A percentile compares a stretch with the other conserved stretches of the same genome.
phyloP scores from a whole-genome alignment of 768 basidiomycete genomes.

The Lactarius akahatsu region DNA sequence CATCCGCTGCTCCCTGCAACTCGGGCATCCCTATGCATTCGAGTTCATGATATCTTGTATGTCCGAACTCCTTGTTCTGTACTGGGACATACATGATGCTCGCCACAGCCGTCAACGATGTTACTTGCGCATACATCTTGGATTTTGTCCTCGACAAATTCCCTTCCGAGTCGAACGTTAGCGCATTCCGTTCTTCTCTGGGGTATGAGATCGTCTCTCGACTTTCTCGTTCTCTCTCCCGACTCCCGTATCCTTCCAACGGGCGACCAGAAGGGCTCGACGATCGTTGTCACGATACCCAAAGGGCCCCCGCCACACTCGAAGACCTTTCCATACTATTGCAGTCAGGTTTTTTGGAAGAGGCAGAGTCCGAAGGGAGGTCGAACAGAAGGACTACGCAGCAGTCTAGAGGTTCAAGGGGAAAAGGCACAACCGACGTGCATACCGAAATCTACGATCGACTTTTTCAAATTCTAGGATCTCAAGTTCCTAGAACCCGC shows the following conservation, averaged over 20 bases:
- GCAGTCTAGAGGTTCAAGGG: not conserved
- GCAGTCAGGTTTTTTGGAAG: conserved; percentile 6
- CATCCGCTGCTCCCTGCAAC: conserved; percentile 9
- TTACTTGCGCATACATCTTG: not conserved
- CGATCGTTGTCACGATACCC: not conserved
- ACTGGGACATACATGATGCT: not conserved
- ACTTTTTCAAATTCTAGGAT: conserved; percentile 10
- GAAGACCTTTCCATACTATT: conserved; percentile 12
- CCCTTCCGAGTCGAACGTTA: not conserved
- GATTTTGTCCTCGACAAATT: not conserved
- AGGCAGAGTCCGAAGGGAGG: not conserved
- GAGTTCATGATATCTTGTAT: conserved; percentile 23
- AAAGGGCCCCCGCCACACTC: conserved; percentile 4
- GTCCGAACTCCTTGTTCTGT: not conserved
- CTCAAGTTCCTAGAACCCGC: conserved; percentile 2
- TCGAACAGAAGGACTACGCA: not conserved
- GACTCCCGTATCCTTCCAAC: conserved; percentile 9
- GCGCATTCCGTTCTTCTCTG: not conserved
- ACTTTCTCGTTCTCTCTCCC: conserved; percentile 9
- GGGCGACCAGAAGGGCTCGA: conserved; percentile 1
- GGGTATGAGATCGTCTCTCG: conserved; percentile 10
- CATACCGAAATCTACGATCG: conserved; percentile 7
- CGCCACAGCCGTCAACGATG: conserved; percentile 5
- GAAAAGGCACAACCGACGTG: not conserved
- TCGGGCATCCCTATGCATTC: conserved; percentile 5